A percentile compares a stretch with the other conserved stretches of the same genome.
These are phyloP conservation scores for Trametes meyenii DNA, from an alignment of 768 basidiomycete genomes.

Conservation along the genomic window DNA sequence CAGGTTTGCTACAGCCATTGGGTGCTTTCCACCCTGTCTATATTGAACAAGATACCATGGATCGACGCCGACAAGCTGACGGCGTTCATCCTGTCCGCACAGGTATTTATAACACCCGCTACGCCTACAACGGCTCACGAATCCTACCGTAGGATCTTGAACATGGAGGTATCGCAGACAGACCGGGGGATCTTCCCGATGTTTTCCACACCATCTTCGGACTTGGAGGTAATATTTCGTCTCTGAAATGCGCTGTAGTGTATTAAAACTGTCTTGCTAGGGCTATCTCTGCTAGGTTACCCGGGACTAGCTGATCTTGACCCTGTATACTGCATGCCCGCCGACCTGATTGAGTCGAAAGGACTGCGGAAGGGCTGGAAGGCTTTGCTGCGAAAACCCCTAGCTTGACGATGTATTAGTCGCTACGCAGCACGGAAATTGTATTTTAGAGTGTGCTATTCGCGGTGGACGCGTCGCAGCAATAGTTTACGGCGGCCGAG, in stretches of 20 bases:
- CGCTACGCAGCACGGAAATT: not conserved
- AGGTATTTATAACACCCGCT: conserved; percentile 50
- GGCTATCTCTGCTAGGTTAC: conserved; percentile 87
- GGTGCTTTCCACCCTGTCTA: conserved; percentile 88
- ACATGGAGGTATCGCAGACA: conserved; percentile 90
- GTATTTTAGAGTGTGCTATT: conserved; percentile 7
- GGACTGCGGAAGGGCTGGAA: conserved; percentile 74
- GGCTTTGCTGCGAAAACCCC: conserved; percentile 46
- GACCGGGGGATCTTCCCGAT: conserved; percentile 91
- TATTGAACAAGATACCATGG: conserved; percentile 82
- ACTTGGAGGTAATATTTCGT: conserved; percentile 61
- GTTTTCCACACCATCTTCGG: conserved; percentile 98
- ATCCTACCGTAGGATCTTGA: conserved; percentile 69
- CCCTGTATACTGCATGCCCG: conserved; percentile 97
- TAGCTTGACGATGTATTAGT: conserved; percentile 12
- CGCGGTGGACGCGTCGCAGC: not conserved
- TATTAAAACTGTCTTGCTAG: conserved; percentile 38
- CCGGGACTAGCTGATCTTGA: conserved; percentile 84
- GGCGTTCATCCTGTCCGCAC: conserved; percentile 85
- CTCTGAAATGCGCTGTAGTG: not conserved
- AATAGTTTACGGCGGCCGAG: not conserved
- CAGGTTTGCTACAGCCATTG: conserved; percentile 98
- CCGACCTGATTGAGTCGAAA: conserved; percentile 62
- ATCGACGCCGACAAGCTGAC: conserved; percentile 82
- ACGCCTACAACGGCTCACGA: not conserved